phyloP scores from a whole-genome alignment of 331 rosid genomes.

The Acacia concinna region DNA sequence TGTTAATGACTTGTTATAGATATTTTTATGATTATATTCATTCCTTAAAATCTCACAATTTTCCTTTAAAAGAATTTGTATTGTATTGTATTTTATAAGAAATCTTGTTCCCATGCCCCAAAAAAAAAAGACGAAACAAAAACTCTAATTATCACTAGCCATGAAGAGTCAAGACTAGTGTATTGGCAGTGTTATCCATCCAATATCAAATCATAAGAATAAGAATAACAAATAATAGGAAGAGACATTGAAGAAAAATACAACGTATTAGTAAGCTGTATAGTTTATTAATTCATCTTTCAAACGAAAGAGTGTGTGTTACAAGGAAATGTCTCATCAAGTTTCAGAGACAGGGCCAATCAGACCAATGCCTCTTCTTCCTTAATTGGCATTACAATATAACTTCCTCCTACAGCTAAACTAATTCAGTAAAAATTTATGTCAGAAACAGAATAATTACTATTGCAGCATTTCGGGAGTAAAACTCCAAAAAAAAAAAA shows the following conservation, averaged over 20 bases:
- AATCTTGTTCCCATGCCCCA: too few relatives aligned
- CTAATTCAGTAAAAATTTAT: background rate
- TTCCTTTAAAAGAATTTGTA: too few relatives aligned
- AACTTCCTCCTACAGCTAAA: background rate
- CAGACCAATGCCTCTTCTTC: background rate
- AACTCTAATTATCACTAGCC: too few relatives aligned
- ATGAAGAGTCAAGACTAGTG: too few relatives aligned
- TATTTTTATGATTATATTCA: too few relatives aligned
- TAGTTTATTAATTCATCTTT: background rate
- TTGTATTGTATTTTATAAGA: too few relatives aligned
- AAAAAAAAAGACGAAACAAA: too few relatives aligned
- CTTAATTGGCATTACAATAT: background rate
- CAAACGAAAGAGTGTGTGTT: background rate
- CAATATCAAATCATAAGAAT: too few relatives aligned
- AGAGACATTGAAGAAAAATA: background rate
- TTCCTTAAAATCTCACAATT: too few relatives aligned
- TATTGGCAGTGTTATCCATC: too few relatives aligned
- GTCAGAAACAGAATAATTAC: background rate
- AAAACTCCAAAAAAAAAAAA: background rate
- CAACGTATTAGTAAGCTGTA: background rate
- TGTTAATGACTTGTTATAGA: too few relatives aligned
- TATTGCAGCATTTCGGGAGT: background rate
- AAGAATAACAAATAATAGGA: background rate
- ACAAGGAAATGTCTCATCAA: background rate
- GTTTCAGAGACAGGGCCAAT: background rate